phyloP scores from a whole-genome alignment of 73 alveolate species.

The Diophrys sp. region DNA sequence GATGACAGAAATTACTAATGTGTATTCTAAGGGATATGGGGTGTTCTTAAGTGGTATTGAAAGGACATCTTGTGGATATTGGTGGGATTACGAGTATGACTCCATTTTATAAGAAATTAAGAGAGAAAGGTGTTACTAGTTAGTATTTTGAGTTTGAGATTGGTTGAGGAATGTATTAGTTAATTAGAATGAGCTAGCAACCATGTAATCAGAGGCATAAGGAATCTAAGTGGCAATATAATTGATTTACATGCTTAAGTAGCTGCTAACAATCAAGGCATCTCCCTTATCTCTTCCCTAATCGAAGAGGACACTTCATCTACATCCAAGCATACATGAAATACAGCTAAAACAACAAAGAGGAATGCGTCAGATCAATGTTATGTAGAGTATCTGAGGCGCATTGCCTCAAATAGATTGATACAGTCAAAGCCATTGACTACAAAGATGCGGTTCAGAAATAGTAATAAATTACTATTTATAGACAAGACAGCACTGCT shows the following conservation, averaged over 20 bases:
- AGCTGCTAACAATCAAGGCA: conserved; percentile 89
- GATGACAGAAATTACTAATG: too few species aligned
- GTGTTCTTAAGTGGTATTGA: too few species aligned
- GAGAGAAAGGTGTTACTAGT: too few species aligned
- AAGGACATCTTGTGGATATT: too few species aligned
- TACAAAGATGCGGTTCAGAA: conserved; percentile 86
- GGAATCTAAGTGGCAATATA: conserved; percentile 66
- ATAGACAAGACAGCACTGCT: conserved; percentile 57
- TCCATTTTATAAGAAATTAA: too few species aligned
- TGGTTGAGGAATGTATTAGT: too few species aligned
- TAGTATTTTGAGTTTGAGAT: too few species aligned
- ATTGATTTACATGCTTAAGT: conserved; percentile 82
- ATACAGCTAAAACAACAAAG: conserved; percentile 75
- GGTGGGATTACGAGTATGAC: too few species aligned
- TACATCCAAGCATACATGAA: conserved; percentile 83
- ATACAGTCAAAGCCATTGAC: conserved; percentile 61
- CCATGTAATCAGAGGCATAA: too few species aligned
- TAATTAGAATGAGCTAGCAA: too few species aligned
- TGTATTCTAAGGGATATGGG: too few species aligned
- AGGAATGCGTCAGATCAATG: conserved; percentile 67
- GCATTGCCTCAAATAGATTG: conserved; percentile 47
- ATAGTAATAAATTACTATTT: conserved; percentile 52
- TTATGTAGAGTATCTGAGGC: conserved; percentile 51
- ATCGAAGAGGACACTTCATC: conserved; percentile 64
- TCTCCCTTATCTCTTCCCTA: conserved; percentile 53